Base-by-base conservation (phyloP, 2,329 filamentous ascomycete species). In the Penicillium sp. region DNA sequence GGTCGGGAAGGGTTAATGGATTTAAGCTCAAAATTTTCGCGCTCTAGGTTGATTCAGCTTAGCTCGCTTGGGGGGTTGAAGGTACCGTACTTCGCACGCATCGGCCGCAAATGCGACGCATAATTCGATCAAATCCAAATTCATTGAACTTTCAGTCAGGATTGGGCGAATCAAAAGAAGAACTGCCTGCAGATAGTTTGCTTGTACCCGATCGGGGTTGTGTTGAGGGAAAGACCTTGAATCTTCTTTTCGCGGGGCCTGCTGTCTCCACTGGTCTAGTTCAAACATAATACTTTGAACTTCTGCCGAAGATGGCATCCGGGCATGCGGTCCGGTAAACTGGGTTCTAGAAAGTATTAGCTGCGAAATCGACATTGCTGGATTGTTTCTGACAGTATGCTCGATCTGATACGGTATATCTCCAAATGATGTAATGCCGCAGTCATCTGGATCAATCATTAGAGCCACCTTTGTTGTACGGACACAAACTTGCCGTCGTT, bases 391-490 rank as follows among this genome's bases (percentile, higher is more conserved):
- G 32, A 61, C 58, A 59, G 32, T 51, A 61, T 61, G 37, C 42
- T 51, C 5, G 58, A 59, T 21, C 51, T 56, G 29, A 61, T 54
- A 13, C 53, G 53, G 32, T 61, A 61, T 33, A 59, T 34, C 41
- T 47, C 43, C 13, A 59, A 45, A 51, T 61, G 58, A 37, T 61
- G 53, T 24, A 61, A 39, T 10, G 58, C 58, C 18, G 55, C 56
- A 23, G 55, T 59, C 51, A 61, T 57, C 58, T 60, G 32, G n/a
- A 12, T n/a, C n/a, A 24, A 20, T 18, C 10, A 21, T 50, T 42
- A 56, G 36, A 13, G 7, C 12, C 13, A 20, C 47, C 40, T 8
- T 30, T 15, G 24, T 17, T 17, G 24, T 17, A 4, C 24, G 34
- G 7, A 17, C 9, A 44, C 9, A n/a, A 7, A 26, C 27, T 20